Conservation (phyloP, 352 stramenopile species). For the Pythium pectinolyticum region DNA sequence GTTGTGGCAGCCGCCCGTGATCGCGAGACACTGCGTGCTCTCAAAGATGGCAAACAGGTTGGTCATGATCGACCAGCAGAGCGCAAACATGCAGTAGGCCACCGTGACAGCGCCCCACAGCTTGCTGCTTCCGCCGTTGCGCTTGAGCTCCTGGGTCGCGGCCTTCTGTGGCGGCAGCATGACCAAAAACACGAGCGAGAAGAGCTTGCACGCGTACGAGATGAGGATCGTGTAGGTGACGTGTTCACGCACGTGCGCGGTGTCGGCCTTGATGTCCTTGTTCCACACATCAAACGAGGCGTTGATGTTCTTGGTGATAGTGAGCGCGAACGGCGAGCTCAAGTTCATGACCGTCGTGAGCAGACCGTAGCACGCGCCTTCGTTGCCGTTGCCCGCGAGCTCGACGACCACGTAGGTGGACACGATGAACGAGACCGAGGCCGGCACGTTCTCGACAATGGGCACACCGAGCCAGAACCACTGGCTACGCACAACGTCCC, state of each 20-base stretch:
- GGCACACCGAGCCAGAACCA: constrained; percentile 34
- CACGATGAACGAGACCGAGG: constrained; percentile 33
- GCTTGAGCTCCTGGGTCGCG: constrained; percentile 31
- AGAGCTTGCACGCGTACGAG: constrained; percentile 31
- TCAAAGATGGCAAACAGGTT: constrained; percentile 36
- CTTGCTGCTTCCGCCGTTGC: constrained; percentile 28
- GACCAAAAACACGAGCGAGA: constrained; percentile 26
- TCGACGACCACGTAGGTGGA: constrained; percentile 39
- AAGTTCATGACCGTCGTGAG: constrained; percentile 41
- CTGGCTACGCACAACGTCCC: constrained; percentile 28
- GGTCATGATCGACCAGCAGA: constrained; percentile 30
- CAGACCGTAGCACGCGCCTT: constrained; percentile 39
- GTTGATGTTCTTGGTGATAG: constrained; percentile 37
- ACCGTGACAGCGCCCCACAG: constrained; percentile 23
- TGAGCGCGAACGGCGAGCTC: constrained; percentile 28
- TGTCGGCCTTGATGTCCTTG: constrained; percentile 29
- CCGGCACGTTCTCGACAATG: constrained; percentile 34
- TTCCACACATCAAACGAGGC: constrained; percentile 31
- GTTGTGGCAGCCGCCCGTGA: constrained; percentile 27
- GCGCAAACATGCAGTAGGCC: constrained; percentile 29
- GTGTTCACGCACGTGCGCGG: constrained; percentile 28
- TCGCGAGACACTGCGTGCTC: constrained; percentile 34
- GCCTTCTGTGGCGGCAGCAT: constrained; percentile 36
- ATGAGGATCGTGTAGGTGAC: constrained; percentile 38
- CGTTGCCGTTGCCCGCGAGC: constrained; percentile 34